phyloP scores from a whole-genome alignment of 2,329 filamentous ascomycete genomes.

The Westerdykella aurantiaca region DNA sequence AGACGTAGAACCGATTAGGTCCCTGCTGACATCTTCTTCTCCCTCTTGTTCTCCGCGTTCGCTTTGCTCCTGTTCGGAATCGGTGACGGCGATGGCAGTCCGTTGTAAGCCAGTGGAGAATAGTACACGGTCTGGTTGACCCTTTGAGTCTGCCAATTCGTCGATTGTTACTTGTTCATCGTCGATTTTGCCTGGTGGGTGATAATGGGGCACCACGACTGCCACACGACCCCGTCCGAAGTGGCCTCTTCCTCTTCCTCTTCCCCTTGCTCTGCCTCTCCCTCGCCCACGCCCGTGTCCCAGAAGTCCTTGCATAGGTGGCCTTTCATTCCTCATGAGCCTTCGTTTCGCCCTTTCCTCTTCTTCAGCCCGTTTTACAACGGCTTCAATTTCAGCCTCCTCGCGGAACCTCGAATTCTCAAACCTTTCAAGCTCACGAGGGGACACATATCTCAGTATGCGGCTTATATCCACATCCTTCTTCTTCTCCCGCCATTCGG shows the following conservation, averaged over 20 bases:
- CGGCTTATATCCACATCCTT: slow-evolving; percentile 23
- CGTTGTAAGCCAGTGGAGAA: too few relatives aligned
- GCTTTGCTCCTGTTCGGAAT: background rate
- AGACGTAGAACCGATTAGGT: too few relatives aligned
- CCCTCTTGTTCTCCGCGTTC: slow-evolving; percentile 9
- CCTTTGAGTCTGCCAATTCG: background rate
- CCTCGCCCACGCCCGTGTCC: slow-evolving; percentile 7
- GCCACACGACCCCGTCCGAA: slow-evolving; percentile 4
- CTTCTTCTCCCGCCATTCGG: background rate
- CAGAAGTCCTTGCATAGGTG: background rate
- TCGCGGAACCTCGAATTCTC: slow-evolving; percentile 28
- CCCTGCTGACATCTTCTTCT: too few relatives aligned
- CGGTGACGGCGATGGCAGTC: background rate
- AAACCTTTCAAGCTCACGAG: slow-evolving; percentile 26
- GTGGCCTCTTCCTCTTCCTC: slow-evolving; percentile 14
- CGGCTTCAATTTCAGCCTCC: slow-evolving; percentile 23
- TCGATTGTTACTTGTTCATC: background rate
- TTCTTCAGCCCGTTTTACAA: slow-evolving; percentile 14
- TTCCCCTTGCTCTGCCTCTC: slow-evolving; percentile 11
- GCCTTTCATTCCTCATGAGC: slow-evolving; percentile 22
- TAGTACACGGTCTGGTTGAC: too few relatives aligned
- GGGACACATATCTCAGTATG: slow-evolving; percentile 27
- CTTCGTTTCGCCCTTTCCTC: slow-evolving; percentile 15
- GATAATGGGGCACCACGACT: background rate
- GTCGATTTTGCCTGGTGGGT: background rate